Evolutionary conservation across 257 asterid species (phyloP).

Genomic region (Solanum dulcamara): DNA sequence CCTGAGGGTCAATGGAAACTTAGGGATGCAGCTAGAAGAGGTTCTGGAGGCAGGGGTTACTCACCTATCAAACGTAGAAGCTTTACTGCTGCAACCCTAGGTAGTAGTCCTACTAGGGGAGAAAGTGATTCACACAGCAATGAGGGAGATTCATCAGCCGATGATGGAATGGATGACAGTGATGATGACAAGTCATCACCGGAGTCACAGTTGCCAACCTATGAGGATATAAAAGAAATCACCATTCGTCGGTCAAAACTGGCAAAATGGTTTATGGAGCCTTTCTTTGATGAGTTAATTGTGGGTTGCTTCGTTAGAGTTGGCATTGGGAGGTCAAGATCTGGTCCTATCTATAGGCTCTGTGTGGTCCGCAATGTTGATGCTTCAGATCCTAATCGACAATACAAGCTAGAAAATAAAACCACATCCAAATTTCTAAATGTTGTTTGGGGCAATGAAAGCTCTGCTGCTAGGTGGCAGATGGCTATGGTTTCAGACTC

Average conservation of each 20-base stretch:
- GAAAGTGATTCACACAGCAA: conserved; percentile 72
- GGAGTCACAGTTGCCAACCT: conserved; percentile 64
- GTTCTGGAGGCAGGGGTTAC: conserved; percentile 51
- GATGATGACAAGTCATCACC: conserved; percentile 69
- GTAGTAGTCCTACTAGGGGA: conserved; percentile 71
- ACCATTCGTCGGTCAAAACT: conserved; percentile 85
- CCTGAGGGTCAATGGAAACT: conserved; percentile 24
- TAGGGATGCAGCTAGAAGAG: conserved; percentile 60
- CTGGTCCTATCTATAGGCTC: conserved; percentile 82
- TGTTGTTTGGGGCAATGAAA: conserved; percentile 90
- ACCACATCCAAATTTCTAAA: conserved; percentile 75
- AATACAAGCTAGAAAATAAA: conserved; percentile 83
- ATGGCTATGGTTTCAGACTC: conserved; percentile 96
- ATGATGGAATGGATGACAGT: conserved; percentile 82
- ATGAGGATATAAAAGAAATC: conserved; percentile 77
- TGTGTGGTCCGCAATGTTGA: conserved; percentile 81
- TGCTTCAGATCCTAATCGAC: conserved; percentile 64
- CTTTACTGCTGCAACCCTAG: conserved; percentile 43
- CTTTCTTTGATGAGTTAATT: conserved; percentile 86
- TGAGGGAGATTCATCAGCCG: conserved; percentile 69
- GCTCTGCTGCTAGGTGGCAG: conserved; percentile 96
- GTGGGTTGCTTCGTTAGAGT: conserved; percentile 96
- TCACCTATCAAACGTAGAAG: conserved; percentile 85
- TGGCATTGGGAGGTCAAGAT: conserved; percentile 76
- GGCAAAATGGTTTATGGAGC: conserved; percentile 97